Conservation (phyloP, 2,329 filamentous ascomycete species). For the Chrysoporthe cubensis region DNA sequence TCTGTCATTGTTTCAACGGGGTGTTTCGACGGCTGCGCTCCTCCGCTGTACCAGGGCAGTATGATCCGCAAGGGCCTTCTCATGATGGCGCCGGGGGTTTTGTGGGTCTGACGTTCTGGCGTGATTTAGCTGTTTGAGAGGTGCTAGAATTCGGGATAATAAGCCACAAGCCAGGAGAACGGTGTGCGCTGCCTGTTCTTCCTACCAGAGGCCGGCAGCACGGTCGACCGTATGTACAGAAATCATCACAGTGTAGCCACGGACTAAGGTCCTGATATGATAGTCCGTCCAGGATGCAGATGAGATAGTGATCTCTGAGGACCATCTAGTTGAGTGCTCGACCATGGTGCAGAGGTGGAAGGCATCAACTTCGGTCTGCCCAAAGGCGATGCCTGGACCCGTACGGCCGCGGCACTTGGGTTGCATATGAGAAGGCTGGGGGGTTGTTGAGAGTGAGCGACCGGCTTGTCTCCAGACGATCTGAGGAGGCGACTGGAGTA, state of each 20-base stretch:
- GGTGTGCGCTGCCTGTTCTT: background rate
- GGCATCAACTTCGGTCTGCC: background rate
- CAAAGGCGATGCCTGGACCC: background rate
- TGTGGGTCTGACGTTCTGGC: background rate
- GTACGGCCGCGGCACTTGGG: background rate
- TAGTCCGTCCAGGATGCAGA: background rate
- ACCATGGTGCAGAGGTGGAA: background rate
- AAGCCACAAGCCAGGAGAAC: background rate
- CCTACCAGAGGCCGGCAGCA: no score
- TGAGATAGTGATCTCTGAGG: background rate
- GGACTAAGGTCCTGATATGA: background rate
- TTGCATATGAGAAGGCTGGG: background rate
- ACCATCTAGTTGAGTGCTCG: background rate
- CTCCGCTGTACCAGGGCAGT: conserved; percentile 1
- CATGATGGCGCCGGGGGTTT: conserved; percentile 1
- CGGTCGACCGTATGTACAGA: background rate
- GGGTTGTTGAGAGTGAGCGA: background rate
- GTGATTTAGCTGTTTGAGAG: background rate
- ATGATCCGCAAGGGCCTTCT: background rate
- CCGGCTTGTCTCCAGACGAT: background rate
- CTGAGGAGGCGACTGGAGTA: background rate
- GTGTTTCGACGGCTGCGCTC: conserved; percentile 8
- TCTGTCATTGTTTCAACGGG: conserved; percentile 3
- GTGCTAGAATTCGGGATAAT: background rate
- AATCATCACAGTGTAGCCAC: background rate